Conservation (phyloP, 805 yeast genomes). For the Candida rishiriensis region DNA sequence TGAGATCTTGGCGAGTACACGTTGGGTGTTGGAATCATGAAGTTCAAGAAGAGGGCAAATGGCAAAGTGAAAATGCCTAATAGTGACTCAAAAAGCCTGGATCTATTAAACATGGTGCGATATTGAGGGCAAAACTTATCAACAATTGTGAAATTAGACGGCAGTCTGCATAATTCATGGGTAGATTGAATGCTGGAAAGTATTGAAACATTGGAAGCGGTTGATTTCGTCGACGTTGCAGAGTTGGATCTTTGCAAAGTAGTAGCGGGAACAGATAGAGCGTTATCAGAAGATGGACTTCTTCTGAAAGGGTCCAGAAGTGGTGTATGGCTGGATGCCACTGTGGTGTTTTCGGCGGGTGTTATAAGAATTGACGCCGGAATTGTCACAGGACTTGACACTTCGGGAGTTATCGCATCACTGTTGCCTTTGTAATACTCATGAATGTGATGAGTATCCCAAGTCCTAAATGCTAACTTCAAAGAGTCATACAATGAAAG, state of each 20-base stretch:
- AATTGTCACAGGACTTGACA: background rate
- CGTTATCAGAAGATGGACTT: background rate
- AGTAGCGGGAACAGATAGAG: constrained; percentile 2
- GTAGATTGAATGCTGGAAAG: constrained; percentile 6
- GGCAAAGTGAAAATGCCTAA: constrained; percentile 24
- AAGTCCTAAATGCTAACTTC: constrained; percentile 21
- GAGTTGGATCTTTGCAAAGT: constrained; percentile 7
- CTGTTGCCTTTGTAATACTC: constrained; percentile 3
- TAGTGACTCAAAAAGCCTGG: constrained; percentile 20
- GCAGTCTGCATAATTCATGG: constrained; percentile 1
- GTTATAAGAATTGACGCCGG: constrained; percentile 12
- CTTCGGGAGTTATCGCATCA: background rate
- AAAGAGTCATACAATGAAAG: constrained; percentile 30
- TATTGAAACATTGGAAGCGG: constrained; percentile 2
- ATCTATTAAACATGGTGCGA: constrained; percentile 3
- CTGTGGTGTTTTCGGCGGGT: constrained; percentile 5
- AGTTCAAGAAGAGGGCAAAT: constrained; percentile 19
- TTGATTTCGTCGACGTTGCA: constrained; percentile 5
- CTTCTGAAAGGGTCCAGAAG: background rate
- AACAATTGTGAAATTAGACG: constrained; percentile 2
- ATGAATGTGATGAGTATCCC: constrained; percentile 14
- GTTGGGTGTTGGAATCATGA: constrained; percentile 26
- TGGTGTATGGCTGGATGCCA: background rate
- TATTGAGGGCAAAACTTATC: constrained; percentile 14
- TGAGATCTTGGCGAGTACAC: constrained; percentile 2